A percentile compares a stretch with the other conserved stretches of the same genome.
phyloP scores from a whole-genome alignment of 2,329 filamentous ascomycete genomes.

The Talaromyces sp. region DNA sequence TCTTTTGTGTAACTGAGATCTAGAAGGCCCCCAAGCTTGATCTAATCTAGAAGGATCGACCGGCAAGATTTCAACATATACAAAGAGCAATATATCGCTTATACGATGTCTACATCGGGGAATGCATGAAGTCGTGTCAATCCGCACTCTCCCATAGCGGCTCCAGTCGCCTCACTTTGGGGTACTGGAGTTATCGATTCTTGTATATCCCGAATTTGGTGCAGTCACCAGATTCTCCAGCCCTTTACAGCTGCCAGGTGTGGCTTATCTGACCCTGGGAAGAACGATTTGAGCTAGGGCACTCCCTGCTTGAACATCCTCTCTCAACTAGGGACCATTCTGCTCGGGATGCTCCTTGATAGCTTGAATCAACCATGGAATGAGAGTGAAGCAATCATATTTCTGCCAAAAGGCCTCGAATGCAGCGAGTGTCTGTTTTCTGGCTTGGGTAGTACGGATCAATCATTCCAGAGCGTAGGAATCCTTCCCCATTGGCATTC shows the following conservation, averaged over 20 bases:
- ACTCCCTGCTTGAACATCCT: neutral
- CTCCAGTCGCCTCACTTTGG: neutral
- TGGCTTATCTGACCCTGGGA: neutral
- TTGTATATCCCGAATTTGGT: neutral
- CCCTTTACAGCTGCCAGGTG: too few relatives aligned
- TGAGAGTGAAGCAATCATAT: neutral
- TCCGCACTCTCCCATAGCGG: neutral
- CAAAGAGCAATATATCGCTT: neutral
- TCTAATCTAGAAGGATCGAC: neutral
- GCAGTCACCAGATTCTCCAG: neutral
- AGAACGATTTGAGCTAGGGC: neutral
- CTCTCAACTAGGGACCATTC: neutral
- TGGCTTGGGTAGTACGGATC: neutral
- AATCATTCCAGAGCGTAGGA: neutral
- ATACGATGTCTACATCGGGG: neutral
- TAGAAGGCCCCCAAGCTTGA: neutral
- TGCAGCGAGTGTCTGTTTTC: neutral
- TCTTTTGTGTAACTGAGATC: too few relatives aligned
- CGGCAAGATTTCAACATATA: neutral
- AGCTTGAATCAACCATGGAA: neutral
- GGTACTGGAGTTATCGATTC: neutral
- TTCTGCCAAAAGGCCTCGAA: neutral
- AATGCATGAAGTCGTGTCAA: neutral
- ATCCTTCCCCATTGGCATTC: neutral
- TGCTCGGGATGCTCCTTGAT: neutral